A percentile compares a stretch with the other conserved stretches of the same genome.
Conservation (phyloP, 2,329 filamentous ascomycete genomes). For the Trichoderma harzianum region DNA sequence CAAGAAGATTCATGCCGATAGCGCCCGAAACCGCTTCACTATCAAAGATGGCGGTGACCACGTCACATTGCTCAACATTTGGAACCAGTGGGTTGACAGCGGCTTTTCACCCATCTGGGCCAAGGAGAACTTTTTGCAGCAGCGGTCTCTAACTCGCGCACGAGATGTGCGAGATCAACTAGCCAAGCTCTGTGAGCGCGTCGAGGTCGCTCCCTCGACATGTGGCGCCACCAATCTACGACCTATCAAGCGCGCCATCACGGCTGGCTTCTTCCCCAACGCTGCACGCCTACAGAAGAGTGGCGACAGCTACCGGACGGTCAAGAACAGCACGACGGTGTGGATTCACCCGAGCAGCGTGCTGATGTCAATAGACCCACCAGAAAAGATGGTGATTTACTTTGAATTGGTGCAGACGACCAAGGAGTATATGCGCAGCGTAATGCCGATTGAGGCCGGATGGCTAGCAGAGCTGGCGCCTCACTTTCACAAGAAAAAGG, state of each 20-base stretch:
- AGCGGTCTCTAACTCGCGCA: constrained; percentile 81
- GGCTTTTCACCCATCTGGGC: constrained; percentile 88
- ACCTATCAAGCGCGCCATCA: constrained; percentile 83
- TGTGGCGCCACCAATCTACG: constrained; percentile 65
- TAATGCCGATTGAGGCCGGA: constrained; percentile 76
- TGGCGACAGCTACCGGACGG: constrained; percentile 84
- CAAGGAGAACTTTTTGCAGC: constrained; percentile 90
- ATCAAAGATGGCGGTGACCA: constrained; percentile 90
- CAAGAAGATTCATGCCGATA: constrained; percentile 94
- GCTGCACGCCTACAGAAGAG: constrained; percentile 78
- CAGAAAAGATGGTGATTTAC: constrained; percentile 79
- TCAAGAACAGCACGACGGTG: constrained; percentile 85
- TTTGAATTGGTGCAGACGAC: constrained; percentile 77
- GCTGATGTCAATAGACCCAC: constrained; percentile 72
- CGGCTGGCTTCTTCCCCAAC: constrained; percentile 91
- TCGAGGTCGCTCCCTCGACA: constrained; percentile 73
- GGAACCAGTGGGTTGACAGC: constrained; percentile 90
- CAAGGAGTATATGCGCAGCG: constrained; percentile 90
- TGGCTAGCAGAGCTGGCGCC: constrained; percentile 90
- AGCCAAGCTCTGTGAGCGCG: constrained; percentile 84
- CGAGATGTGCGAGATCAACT: constrained; percentile 92
- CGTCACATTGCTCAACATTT: constrained; percentile 83
- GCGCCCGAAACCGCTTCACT: constrained; percentile 82
- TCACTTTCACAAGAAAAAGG: constrained; percentile 91
- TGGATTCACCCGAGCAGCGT: constrained; percentile 89